A percentile compares a stretch with the other conserved stretches of the same genome.
Conservation (phyloP, 768 basidiomycete species). For the Trametes punicea region DNA sequence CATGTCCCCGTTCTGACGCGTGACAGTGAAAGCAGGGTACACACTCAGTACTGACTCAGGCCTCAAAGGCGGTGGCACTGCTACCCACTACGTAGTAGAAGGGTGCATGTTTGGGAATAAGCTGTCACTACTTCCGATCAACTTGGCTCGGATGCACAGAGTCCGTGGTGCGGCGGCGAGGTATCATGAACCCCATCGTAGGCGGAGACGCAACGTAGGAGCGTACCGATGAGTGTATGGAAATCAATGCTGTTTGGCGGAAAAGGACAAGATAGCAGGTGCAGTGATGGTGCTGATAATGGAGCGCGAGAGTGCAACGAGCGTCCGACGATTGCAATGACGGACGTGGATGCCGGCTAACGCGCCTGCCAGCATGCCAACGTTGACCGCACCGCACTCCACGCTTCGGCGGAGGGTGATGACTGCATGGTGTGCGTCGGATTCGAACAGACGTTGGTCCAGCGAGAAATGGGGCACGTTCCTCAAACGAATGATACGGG, state of each 20-base stretch:
- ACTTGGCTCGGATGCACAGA: not conserved
- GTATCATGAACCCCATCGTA: not conserved
- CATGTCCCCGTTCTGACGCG: not conserved
- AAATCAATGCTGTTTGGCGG: not conserved
- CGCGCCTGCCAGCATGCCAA: not conserved
- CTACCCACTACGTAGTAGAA: too few species aligned
- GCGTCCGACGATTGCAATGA: not conserved
- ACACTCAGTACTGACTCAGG: too few species aligned
- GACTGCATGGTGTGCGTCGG: not conserved
- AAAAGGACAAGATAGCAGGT: not conserved
- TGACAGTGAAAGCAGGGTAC: constrained; percentile 4
- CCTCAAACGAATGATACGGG: not conserved
- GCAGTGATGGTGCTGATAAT: constrained; percentile 2
- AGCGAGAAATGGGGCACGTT: constrained; percentile 8
- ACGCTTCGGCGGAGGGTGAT: constrained; percentile 5
- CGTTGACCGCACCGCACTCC: constrained; percentile 7
- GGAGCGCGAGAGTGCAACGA: not conserved
- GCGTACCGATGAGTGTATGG: not conserved
- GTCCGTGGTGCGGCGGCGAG: not conserved
- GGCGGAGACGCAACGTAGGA: not conserved
- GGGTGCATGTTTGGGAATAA: too few species aligned
- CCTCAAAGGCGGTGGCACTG: not conserved
- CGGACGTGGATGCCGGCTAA: constrained; percentile 3
- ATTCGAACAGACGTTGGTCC: not conserved
- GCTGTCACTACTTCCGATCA: not conserved